Conservation (phyloP, 108 stramenopile genomes). For the Skeletonema menzelii region DNA sequence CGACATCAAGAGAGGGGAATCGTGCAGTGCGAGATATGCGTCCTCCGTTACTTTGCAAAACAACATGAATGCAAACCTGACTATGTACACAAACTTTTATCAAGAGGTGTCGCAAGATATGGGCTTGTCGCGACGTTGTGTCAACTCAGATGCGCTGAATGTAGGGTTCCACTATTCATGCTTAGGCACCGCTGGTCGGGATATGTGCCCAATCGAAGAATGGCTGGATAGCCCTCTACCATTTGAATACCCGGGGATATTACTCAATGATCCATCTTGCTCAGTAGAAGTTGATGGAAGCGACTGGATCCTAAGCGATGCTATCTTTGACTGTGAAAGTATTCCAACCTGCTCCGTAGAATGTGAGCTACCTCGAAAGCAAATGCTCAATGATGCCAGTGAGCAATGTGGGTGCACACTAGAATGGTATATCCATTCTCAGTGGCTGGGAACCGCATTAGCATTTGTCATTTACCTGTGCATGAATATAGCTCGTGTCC, state of each 20-base stretch:
- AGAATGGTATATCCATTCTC: slow-evolving; percentile 54
- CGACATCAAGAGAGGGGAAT: slow-evolving; percentile 45
- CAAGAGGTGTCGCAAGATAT: slow-evolving; percentile 26
- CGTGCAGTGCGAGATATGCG: slow-evolving; percentile 38
- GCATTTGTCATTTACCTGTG: slow-evolving; percentile 40
- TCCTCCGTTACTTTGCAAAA: slow-evolving; percentile 37
- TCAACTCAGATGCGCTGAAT: slow-evolving; percentile 32
- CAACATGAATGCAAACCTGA: slow-evolving; percentile 37
- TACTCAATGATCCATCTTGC: slow-evolving; percentile 22
- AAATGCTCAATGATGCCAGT: slow-evolving; percentile 11
- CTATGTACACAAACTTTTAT: slow-evolving; percentile 37
- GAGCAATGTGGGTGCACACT: slow-evolving; percentile 45
- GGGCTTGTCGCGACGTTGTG: slow-evolving; percentile 33
- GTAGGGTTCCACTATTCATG: slow-evolving; percentile 34
- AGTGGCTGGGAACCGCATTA: slow-evolving; percentile 45
- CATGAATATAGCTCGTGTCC: slow-evolving; percentile 49
- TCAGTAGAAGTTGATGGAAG: slow-evolving; percentile 26
- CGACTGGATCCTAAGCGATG: slow-evolving; percentile 37
- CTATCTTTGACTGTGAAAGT: slow-evolving; percentile 45
- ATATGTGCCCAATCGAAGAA: slow-evolving; percentile 47
- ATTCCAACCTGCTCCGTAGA: slow-evolving; percentile 39
- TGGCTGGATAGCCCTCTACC: slow-evolving; percentile 29
- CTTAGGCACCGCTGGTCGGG: slow-evolving; percentile 5
- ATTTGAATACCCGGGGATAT: slow-evolving; percentile 36
- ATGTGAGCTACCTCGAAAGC: slow-evolving; percentile 42